Percentiles rank a stretch among this genome's conserved stretches.
phyloP scores from a whole-genome alignment of 129 eudicot genomes.

The Chrysanthemum lavandulifolium region DNA sequence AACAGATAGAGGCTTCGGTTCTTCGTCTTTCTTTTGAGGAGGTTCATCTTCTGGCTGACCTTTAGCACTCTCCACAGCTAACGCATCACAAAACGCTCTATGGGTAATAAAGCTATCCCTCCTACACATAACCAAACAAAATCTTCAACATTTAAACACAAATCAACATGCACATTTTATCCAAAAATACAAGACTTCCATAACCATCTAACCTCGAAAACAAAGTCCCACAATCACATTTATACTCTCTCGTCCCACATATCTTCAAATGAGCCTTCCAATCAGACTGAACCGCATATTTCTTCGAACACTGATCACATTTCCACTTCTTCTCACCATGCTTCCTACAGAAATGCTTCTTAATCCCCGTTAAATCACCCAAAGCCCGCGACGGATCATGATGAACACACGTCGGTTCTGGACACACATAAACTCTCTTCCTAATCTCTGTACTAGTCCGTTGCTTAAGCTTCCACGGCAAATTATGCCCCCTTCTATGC shows the following conservation, averaged over 20 bases:
- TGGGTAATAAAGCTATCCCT: constrained; percentile 96
- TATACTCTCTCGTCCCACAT: constrained; percentile 93
- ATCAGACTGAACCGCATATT: constrained; percentile 95
- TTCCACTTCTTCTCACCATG: constrained; percentile 99
- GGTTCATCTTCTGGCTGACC: constrained; percentile 40
- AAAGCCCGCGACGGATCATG: constrained; percentile 90
- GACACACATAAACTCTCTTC: constrained; percentile 95
- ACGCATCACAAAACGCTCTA: constrained; percentile 91
- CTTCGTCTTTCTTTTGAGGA: constrained; percentile 36
- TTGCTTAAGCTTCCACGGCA: constrained; percentile 97
- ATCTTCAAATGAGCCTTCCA: constrained; percentile 94
- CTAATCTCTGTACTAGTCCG: constrained; percentile 73
- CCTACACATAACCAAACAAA: constrained; percentile 44
- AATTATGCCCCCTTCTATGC: constrained; percentile 93
- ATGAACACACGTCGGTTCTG: constrained; percentile 84
- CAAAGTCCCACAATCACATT: constrained; percentile 93
- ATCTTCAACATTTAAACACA: constrained; percentile 17
- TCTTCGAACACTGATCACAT: constrained; percentile 92
- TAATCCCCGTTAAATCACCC: constrained; percentile 96
- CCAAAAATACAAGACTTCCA: constrained; percentile 5
- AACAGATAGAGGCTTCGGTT: constrained; percentile 38
- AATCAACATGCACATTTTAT: neutral
- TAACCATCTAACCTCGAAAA: constrained; percentile 63
- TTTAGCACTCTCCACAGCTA: constrained; percentile 74
- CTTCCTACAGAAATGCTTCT: constrained; percentile 92